Base-by-base conservation (phyloP, 2,329 filamentous ascomycete species). In the Colletotrichum cuscutae region DNA sequence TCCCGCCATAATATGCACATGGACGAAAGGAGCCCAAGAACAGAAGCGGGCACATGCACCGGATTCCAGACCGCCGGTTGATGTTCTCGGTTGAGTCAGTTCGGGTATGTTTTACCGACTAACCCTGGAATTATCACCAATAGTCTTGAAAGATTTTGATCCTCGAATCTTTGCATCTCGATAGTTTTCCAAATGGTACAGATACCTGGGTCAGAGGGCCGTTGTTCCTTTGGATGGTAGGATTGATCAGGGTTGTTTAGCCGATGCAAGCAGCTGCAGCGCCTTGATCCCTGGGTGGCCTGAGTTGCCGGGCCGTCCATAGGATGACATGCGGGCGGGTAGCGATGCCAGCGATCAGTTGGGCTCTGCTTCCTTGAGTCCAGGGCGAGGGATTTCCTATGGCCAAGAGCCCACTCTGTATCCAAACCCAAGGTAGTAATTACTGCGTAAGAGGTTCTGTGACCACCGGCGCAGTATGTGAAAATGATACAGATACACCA, bases 11-110 rank as follows among this genome's bases (percentile, higher is more conserved):
- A n/a, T 22, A 49, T 65, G 60, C 61, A 65, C 35, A 28, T 65
- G 46, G 66, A 70, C 60, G 60, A 65, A 70, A 65, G 66, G 61
- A 70, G 66, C 32, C 26, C 60, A 28, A 65, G 2, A 37, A n/a
- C 56, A 60, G 56, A 70, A 70, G 46, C 37, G 66, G 61, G 24
- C 70, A 49, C 28, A 61, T 49, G 54, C 54, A 37, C 24, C 24
- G 32, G 13, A 26, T 30, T 59, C 59, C 59, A 68, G 65, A 69
- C 70, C 54, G 65, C 54, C 59, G 65, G 59, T 58, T 58, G 58
- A 52, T 3, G 24, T 64, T 64, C 56, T 59, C n/a, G 56, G 13
- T 61, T 57, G n/a, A 22, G 56, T 59, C n/a, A 46, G 13, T 61
- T 57, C 26, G 28, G 56, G 28, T 28, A 61, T 30, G 11, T 53